Base-by-base conservation (phyloP, 2,329 filamentous ascomycete species). In the Neofusicoccum laricinum region DNA sequence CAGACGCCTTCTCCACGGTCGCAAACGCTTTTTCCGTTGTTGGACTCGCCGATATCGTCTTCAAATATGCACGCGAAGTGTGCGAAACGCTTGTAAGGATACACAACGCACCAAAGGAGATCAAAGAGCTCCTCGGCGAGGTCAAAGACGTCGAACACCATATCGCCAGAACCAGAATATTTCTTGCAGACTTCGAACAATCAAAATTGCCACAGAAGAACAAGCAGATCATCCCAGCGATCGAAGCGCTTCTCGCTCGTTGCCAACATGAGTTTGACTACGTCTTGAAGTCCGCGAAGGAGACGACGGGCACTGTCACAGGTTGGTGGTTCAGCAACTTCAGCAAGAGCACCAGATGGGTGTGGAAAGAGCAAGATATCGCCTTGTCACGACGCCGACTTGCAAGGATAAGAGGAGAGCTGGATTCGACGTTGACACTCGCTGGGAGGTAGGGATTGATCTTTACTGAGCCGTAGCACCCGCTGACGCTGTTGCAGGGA, bases 11-110 rank as follows among this genome's bases (percentile, higher is more conserved):
- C 15, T 61, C 45, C 8, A 61, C 58, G 4, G 36, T 40, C 11
- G 30, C 58, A 12, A 61, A 61, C 32, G 43, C 34, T 11, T 61
- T 61, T 19, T 61, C 58, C 10, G 45, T 50, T 14, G 32, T 61
- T 12, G 58, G 58, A 4, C 34, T 61, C 7, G 58, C 58, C 21
- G 58, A 61, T 6, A 30, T 49, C 17, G 58, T 61, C 58, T 49
- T 61, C 32, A 50, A 61, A 17, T 61, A 61, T 6, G 58, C 30
- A 14, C 43, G 30, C 3, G 58, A 50, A n/a, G 43, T 61, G 4
- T 48, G 14, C 15, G 41, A 61, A 7, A 61, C 58, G 4, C 45
- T 61, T 3, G 17, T 25, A 15, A 61, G 49, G 34, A 38, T 61
- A 8, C 32, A 40, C 6, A 25, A 49, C 11, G 58, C 32, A 15